These are phyloP conservation scores for Metschnikowia peoriensis DNA, from an alignment of 805 yeast species.

Conservation along the genomic window DNA sequence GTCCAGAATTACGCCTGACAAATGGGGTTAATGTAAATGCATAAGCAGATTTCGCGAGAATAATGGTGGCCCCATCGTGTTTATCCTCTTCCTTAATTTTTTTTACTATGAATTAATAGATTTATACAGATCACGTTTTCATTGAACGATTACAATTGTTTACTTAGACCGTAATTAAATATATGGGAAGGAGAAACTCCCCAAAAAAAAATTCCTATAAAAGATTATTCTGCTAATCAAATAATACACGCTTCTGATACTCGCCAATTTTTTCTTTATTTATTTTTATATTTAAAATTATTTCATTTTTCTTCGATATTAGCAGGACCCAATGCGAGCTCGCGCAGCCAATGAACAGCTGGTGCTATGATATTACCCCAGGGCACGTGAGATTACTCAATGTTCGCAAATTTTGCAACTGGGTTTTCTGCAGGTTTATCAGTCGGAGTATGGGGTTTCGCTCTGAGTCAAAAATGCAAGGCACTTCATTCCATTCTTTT, in stretches of 20 bases:
- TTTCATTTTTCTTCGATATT: no score
- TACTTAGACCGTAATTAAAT: no score
- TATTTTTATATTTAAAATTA: no score
- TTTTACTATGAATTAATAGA: no score
- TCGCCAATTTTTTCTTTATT: no score
- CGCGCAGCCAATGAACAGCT: constrained; percentile 15
- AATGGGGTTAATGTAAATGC: neutral
- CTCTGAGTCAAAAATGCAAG: constrained; percentile 1
- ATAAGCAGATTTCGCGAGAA: neutral
- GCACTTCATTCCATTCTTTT: neutral
- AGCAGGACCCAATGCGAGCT: neutral
- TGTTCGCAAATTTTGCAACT: constrained; percentile 17
- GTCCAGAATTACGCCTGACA: neutral
- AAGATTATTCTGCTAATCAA: no score
- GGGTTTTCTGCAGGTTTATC: constrained; percentile 11
- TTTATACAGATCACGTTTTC: no score
- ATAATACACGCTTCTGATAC: no score
- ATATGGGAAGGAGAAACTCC: no score
- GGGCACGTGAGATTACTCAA: constrained; percentile 24
- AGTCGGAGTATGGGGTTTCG: constrained; percentile 7
- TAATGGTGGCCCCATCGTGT: neutral
- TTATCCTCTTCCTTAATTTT: no score
- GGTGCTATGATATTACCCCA: constrained; percentile 13
- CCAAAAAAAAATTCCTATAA: no score
- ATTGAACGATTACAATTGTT: no score